phyloP scores from a whole-genome alignment of 2,329 filamentous ascomycete genomes.

The Dactylellina leptospora region DNA sequence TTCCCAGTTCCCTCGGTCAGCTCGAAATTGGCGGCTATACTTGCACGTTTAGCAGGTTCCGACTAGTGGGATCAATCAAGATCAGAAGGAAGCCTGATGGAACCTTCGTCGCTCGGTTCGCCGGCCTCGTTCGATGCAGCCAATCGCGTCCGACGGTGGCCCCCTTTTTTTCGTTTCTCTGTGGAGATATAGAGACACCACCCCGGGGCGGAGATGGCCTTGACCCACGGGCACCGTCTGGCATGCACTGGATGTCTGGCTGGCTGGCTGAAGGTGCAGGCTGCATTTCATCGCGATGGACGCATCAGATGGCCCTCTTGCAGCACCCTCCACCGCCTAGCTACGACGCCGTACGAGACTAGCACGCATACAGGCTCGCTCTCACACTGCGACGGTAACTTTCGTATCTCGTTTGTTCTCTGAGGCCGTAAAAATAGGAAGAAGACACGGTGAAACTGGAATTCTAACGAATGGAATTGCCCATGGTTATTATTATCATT shows the following conservation, averaged over 20 bases:
- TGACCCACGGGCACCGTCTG: background rate
- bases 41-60: slow-evolving; percentile 15
- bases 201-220: slow-evolving; percentile 22
- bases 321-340: background rate
- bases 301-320: slow-evolving; percentile 34
- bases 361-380: background rate
- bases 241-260: background rate
- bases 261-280: background rate
- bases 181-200: slow-evolving; percentile 13
- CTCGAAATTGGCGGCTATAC: slow-evolving; percentile 24
- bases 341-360: background rate
- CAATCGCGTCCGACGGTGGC: background rate
- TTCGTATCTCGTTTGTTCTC: slow-evolving; percentile 40
- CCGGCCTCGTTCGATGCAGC: slow-evolving; percentile 3
- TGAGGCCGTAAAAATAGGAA: no score
- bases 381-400: slow-evolving; percentile 38
- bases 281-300: slow-evolving; percentile 18
- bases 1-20: background rate
- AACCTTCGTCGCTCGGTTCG: slow-evolving; percentile 40
- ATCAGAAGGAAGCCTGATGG: slow-evolving; percentile 36
- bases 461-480: background rate
- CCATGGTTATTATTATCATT: background rate
- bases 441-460: background rate
- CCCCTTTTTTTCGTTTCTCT: slow-evolving; percentile 12
- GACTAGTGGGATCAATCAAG: slow-evolving; percentile 6